Conservation (phyloP, 345 rosid species). For the Dovyalis caffra region DNA sequence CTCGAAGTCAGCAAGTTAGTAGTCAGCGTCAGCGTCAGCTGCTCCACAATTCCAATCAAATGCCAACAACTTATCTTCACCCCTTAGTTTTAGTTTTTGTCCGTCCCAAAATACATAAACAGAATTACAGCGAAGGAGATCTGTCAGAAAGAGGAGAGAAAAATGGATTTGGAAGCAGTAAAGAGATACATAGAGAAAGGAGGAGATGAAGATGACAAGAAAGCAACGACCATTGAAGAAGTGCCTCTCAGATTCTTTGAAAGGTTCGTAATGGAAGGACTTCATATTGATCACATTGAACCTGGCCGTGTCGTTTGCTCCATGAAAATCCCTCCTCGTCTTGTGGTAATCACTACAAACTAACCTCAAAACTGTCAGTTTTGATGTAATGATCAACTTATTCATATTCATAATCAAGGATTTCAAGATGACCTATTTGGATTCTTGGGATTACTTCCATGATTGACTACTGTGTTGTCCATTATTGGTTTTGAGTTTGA, state of each 20-base stretch:
- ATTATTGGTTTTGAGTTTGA: no score
- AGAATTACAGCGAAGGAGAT: no score
- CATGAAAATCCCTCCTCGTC: conserved; percentile 70
- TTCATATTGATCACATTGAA: conserved; percentile 59
- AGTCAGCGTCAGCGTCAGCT: no score
- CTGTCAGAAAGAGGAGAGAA: no score
- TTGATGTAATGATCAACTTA: not conserved
- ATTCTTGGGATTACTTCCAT: no score
- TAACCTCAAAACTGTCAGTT: not conserved
- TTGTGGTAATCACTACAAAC: conserved; percentile 44
- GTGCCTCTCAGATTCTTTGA: conserved; percentile 58
- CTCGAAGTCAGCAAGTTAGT: no score
- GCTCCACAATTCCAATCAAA: no score
- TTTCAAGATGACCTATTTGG: not conserved
- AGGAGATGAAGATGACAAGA: conserved; percentile 8
- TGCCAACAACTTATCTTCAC: no score
- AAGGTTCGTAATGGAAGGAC: conserved; percentile 56
- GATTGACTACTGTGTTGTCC: no score
- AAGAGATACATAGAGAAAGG: conserved; percentile 65
- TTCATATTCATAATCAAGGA: no score
- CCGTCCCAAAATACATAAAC: no score
- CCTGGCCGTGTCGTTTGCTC: conserved; percentile 76
- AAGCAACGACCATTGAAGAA: conserved; percentile 32
- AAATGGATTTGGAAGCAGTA: conserved; percentile 50
- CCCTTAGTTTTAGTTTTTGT: no score